Evolutionary conservation across 768 basidiomycete genomes (phyloP).

Genomic region (Amanita fuliginea): DNA sequence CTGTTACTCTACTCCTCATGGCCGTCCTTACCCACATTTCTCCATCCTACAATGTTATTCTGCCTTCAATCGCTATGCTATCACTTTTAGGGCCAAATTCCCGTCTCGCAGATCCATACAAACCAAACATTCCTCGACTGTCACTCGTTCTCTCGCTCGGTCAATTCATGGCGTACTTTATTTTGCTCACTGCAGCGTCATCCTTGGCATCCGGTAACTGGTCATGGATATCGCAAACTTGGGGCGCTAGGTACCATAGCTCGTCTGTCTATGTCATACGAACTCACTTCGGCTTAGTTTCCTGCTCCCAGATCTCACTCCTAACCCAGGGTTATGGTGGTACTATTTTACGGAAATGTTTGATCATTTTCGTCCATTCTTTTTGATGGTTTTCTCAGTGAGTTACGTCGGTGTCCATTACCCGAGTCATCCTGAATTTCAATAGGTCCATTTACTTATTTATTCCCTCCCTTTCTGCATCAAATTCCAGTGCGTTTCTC

Average conservation of each 20-base stretch:
- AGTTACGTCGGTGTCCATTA: constrained; percentile 14
- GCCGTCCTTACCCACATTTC: constrained; percentile 67
- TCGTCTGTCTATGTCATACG: not conserved
- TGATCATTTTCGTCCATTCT: constrained; percentile 93
- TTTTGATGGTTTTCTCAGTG: constrained; percentile 89
- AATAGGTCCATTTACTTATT: constrained; percentile 68
- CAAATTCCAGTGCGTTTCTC: constrained; percentile 62
- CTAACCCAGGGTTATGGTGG: constrained; percentile 95
- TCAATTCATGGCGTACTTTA: constrained; percentile 43
- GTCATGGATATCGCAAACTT: constrained; percentile 68
- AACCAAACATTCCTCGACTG: constrained; percentile 19
- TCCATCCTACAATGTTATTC: constrained; percentile 54
- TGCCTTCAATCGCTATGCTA: constrained; percentile 58
- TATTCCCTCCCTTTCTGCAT: constrained; percentile 80
- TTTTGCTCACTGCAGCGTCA: constrained; percentile 36
- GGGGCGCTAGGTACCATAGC: constrained; percentile 68
- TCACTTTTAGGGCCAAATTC: constrained; percentile 53
- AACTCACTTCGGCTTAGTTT: constrained; percentile 35
- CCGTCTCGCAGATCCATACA: constrained; percentile 50
- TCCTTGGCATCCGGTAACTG: constrained; percentile 48
- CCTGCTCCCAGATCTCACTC: constrained; percentile 79
- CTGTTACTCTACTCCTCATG: constrained; percentile 51
- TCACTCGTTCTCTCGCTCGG: constrained; percentile 25
- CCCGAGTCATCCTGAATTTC: not conserved
- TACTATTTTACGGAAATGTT: constrained; percentile 99